phyloP scores from a whole-genome alignment of 345 rosid species.

The Bruguiera parviflora region DNA sequence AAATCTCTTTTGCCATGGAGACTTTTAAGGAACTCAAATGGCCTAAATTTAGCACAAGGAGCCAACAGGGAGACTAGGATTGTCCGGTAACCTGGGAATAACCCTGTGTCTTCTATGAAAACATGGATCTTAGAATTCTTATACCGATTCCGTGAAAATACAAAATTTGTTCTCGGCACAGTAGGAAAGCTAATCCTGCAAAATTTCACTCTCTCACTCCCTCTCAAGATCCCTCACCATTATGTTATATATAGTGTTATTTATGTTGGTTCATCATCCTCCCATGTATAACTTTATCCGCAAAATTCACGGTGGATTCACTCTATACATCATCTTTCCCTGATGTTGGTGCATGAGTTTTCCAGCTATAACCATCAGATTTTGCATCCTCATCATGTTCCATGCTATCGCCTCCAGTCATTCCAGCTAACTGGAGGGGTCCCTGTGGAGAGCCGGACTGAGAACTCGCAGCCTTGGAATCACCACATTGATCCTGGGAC shows the following conservation, averaged over 20 bases:
- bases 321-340: conserved; percentile 45
- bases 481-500: conserved; percentile 49
- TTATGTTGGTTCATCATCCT: conserved; percentile 29
- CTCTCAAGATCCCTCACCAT: conserved; percentile 35
- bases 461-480: conserved; percentile 48
- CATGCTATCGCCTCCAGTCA: conserved; percentile 58
- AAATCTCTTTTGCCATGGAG: neutral
- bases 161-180: conserved; percentile 35
- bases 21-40: conserved; percentile 1
- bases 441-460: conserved; percentile 79
- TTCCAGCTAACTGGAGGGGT: conserved; percentile 63
- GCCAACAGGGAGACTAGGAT: neutral
- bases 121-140: conserved; percentile 27
- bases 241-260: conserved; percentile 34
- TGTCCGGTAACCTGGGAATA: conserved; percentile 10
- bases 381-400: conserved; percentile 79
- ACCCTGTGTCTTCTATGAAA: conserved; percentile 29
- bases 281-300: conserved; percentile 53
- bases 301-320: conserved; percentile 52
- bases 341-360: conserved; percentile 38
- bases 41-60: neutral
- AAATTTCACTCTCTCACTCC: conserved; percentile 34
- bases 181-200: conserved; percentile 50
- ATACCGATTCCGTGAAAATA: conserved; percentile 26
- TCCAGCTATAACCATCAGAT: conserved; percentile 70